Conservation (phyloP, 1,284 basidiomycete genomes). For the Ceratobasidium sp. region DNA sequence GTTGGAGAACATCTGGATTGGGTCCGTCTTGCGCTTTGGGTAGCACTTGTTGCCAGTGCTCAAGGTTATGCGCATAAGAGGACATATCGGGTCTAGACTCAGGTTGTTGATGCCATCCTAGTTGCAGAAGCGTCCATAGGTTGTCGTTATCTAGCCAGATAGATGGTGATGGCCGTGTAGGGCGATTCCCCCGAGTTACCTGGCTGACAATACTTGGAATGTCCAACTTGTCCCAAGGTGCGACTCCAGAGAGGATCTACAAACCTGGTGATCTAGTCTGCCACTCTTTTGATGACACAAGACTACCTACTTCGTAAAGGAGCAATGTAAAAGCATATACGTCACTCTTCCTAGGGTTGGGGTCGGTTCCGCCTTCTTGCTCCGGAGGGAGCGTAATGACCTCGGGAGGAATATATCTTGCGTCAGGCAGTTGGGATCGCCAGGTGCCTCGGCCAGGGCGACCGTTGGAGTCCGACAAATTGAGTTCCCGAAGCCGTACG, state of each 20-base stretch:
- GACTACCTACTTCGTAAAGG: neutral
- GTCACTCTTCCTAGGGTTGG: conserved; percentile 28
- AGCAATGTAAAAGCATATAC: conserved; percentile 27
- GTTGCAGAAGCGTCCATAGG: conserved; percentile 4
- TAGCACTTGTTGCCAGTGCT: conserved; percentile 5
- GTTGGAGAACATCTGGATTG: neutral
- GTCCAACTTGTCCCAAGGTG: conserved; percentile 27
- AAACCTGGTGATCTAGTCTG: neutral
- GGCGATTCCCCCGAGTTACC: conserved; percentile 25
- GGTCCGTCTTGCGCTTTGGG: neutral
- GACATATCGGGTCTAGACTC: conserved; percentile 13
- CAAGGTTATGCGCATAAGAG: neutral
- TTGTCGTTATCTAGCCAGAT: conserved; percentile 16
- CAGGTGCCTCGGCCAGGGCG: conserved; percentile 21
- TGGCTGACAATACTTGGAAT: conserved; percentile 29
- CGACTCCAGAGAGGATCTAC: conserved; percentile 22
- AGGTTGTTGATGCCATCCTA: conserved; percentile 16
- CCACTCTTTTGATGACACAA: neutral
- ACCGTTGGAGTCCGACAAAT: neutral
- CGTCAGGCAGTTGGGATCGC: conserved; percentile 25
- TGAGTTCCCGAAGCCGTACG: conserved; percentile 16
- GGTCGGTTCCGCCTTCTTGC: conserved; percentile 22
- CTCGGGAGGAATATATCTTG: conserved; percentile 27
- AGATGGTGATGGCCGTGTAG: conserved; percentile 6
- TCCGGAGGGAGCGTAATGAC: conserved; percentile 17